Percentiles rank a stretch among this genome's conserved stretches.
These are phyloP conservation scores for Dendrobium catenatum DNA, from an alignment of 106 monocot species.

Conservation along the genomic window DNA sequence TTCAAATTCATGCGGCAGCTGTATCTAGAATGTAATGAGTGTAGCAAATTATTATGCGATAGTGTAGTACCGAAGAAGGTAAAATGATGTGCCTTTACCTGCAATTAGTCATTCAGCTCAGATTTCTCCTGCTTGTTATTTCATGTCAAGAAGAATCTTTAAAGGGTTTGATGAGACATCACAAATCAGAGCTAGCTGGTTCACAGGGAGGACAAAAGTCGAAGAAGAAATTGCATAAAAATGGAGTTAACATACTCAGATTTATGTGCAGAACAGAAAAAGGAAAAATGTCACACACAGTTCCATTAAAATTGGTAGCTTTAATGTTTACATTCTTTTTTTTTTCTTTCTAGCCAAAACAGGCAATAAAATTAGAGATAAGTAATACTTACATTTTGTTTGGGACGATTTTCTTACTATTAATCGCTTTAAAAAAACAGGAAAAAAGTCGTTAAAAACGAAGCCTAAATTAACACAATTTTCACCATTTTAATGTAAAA, in stretches of 20 bases:
- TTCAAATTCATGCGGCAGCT: too few relatives aligned
- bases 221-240: background rate
- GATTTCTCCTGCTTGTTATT: conserved; percentile 16
- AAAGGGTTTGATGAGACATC: conserved; percentile 34
- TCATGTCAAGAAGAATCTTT: conserved; percentile 49
- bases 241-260: background rate
- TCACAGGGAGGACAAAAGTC: background rate
- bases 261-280: background rate
- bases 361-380: too few relatives aligned
- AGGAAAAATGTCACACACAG: background rate
- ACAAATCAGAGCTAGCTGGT: conserved; percentile 26
- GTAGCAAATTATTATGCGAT: too few relatives aligned
- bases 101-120: background rate
- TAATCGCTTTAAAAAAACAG: too few relatives aligned
- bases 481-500: background rate
- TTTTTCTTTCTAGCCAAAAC: too few relatives aligned
- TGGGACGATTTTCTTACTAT: too few relatives aligned
- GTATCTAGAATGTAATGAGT: too few relatives aligned
- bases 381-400: too few relatives aligned
- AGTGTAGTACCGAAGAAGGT: background rate
- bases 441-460: too few relatives aligned
- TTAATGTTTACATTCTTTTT: too few relatives aligned
- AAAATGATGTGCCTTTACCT: background rate
- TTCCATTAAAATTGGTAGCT: background rate
- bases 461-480: too few relatives aligned